A percentile compares a stretch with the other conserved stretches of the same genome.
These are phyloP conservation scores for Metarhizium sp. DNA, from an alignment of 2,329 filamentous ascomycete genomes.

Conservation along the genomic window DNA sequence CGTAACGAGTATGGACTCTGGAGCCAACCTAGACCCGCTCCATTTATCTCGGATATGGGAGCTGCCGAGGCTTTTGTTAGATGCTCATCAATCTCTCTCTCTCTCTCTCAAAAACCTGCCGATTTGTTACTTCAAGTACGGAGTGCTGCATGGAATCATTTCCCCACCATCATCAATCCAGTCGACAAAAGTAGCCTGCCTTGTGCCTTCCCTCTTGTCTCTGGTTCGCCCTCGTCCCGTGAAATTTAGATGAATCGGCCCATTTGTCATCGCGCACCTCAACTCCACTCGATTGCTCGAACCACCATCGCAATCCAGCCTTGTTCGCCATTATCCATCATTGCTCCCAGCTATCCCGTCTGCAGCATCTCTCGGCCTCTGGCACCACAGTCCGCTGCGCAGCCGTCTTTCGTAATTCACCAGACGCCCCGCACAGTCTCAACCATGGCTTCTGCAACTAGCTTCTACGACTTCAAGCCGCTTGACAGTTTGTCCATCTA, in stretches of 20 bases:
- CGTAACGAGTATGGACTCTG: too few relatives aligned
- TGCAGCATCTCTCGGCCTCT: neutral
- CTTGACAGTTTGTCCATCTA: constrained; percentile 52
- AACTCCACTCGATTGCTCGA: constrained; percentile 5
- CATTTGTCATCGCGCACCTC: constrained; percentile 7
- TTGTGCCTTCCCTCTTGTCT: too few relatives aligned
- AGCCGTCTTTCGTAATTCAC: too few relatives aligned
- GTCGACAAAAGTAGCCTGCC: too few relatives aligned
- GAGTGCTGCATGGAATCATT: neutral
- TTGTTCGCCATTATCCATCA: neutral
- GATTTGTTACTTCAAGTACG: too few relatives aligned
- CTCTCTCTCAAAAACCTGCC: too few relatives aligned
- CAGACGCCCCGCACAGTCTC: constrained; percentile 5
- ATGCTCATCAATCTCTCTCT: too few relatives aligned
- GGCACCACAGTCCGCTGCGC: neutral
- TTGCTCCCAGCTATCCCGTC: neutral
- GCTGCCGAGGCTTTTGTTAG: too few relatives aligned
- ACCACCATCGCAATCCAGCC: constrained; percentile 4
- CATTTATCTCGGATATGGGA: too few relatives aligned
- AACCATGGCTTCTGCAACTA: constrained; percentile 31
- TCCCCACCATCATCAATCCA: neutral
- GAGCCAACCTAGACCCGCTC: too few relatives aligned
- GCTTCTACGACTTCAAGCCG: constrained; percentile 77
- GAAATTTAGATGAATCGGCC: constrained; percentile 1
- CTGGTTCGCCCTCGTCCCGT: neutral